Evolutionary conservation across 2,329 filamentous ascomycete species (phyloP), one percentile per base, ranked within the genome.

Genomic region (Neocatenulostroma microsporum): DNA sequence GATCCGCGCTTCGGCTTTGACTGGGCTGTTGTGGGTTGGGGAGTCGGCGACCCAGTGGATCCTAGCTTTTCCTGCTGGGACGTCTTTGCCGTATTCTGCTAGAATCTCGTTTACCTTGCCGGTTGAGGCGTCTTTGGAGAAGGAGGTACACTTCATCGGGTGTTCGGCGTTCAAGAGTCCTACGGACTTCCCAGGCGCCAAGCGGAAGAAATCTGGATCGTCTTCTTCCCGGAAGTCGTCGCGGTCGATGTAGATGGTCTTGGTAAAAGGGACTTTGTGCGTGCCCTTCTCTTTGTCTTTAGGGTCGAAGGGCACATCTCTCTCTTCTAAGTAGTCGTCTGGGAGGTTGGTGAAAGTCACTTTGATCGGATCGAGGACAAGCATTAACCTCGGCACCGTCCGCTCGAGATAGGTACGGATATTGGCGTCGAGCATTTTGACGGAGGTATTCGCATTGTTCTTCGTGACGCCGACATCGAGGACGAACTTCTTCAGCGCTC

Each of bases 391-490:
- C 2, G 89, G 88, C 0, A 94, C 87, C 0, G 84, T 87, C 32
- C 76, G 76, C 60, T 96, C 89, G 11, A 96, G 78, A 58, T 94
- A 93, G 46, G 79, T 79, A 15, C 89, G 79, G 42, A 96, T 78
- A 0, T 78, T 80, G 56, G 89, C 79, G 54, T 96, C 89, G 44
- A 96, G 86, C n/a, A 82, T 79, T 39, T 73, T 64, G 30, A 85
- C 80, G 58, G 89, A 78, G 50, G 94, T 94, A 45, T 84, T 78
- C 3, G 82, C 83, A 35, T 77, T 76, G 25, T 80, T 74, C 23
- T 87, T 93, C 0, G 88, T 94, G 25, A 95, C 87, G 21, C 88
- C 89, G 14, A 95, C 77, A 61, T 94, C 87, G 49, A 86, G 85
- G 41, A 95, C 79, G 52, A 95, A 96, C 37, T 84, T 81, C 40